Conservation (phyloP, 345 rosid species). For the Rubroshorea leprosula region DNA sequence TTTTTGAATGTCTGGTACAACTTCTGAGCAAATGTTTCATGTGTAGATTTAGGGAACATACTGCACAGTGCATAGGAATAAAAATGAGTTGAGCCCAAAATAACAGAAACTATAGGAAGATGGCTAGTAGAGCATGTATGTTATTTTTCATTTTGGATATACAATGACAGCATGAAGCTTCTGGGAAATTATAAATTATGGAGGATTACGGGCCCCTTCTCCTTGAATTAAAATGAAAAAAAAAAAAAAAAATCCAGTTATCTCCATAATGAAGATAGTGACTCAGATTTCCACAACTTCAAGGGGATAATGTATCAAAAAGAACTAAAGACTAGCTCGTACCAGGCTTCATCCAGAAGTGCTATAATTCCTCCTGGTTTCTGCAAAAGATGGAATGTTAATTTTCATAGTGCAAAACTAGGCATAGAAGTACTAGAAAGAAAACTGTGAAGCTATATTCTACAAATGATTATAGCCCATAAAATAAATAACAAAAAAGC, state of each 20-base stretch:
- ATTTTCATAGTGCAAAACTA: neutral
- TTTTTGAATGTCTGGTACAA: constrained; percentile 78
- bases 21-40: constrained; percentile 90
- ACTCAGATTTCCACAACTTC: neutral
- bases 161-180: neutral
- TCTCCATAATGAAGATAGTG: neutral
- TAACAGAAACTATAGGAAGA: neutral
- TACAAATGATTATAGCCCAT: neutral
- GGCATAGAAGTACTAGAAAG: neutral
- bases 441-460: neutral
- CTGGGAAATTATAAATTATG: neutral
- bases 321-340: constrained; percentile 20
- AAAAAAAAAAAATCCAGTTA: constrained; percentile 28
- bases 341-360: constrained; percentile 97
- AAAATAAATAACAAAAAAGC: neutral
- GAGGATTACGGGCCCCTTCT: too few relatives aligned
- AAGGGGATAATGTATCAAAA: neutral
- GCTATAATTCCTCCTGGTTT: constrained; percentile 94
- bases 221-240: neutral
- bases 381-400: constrained; percentile 33
- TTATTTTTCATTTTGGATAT: neutral
- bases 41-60: constrained; percentile 91
- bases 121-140: neutral
- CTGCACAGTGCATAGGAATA: constrained; percentile 49
- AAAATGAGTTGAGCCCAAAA: neutral